Evolutionary conservation across 208 protist species (phyloP), one percentile per base, ranked within the genome.

Genomic region (Crithidia acanthocephali): DNA sequence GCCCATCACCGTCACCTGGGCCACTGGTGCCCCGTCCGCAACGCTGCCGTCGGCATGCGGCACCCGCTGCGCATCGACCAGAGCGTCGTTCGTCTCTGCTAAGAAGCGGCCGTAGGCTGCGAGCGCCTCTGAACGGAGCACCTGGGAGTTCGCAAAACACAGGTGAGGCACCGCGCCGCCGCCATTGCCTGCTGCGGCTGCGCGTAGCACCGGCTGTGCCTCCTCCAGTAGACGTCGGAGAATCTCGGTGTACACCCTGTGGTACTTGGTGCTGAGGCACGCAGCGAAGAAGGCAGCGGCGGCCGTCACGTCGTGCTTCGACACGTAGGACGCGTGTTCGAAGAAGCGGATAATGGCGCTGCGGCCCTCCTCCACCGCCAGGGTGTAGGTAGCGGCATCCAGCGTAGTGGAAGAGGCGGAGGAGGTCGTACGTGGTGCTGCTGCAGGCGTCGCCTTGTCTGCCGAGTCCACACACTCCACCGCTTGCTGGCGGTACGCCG

Each of bases 211-310:
- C 1, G 45, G 23, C 20, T 30, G 13, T 13, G 68, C 48, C 62
- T 89, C 80, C 8, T 37, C 56, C 55, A 78, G 55, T 25, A 79
- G 57, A 16, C 55, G 40, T 16, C 16, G 18, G 23, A 90, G 71
- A 23, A 90, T 47, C 9, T 63, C 66, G 20, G 74, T 71, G 63
- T 79, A 87, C n/a, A 64, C 48, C 5, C 20, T 53, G 55, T 84
- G 79, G 47, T 90, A 90, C 65, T 90, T 90, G 28, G 73, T 58
- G 68, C 84, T 89, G 55, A 89, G 84, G 52, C 80, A 84, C n/a
- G 16, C 40, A 18, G 64, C 48, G 30, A 89, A 84, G 61, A 84
- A 82, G 23, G 40, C 50, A 4, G 40, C 35, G 1, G 79, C 74
- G 16, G 15, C n/a, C 20, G 50, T 42, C 28, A 60, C 56, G 33